Base-by-base conservation (phyloP, 208 protist genomes). In the Trypanosoma melophagium region DNA sequence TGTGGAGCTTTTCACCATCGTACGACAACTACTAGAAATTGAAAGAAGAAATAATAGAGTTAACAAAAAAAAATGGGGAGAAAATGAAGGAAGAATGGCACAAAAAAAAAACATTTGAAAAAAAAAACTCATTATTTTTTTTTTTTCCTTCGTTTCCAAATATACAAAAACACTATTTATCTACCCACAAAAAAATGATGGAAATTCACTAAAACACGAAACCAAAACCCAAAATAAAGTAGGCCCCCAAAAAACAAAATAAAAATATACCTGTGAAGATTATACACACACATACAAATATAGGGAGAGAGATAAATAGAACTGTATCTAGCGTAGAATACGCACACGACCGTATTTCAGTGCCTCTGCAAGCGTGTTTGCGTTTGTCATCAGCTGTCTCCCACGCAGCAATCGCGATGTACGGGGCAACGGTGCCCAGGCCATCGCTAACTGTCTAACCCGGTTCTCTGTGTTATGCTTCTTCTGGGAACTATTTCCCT, bases 261-360 rank as follows among this genome's bases (percentile, higher is more conserved):
- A 13, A n/a, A 16, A 31, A 31, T 3, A 24, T 7, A 24, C 25
- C 25, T 25, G 12, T n/a, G 25, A 56, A 56, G 21, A 59, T 16
- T 55, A 22, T 22, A 55, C 1, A 35, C 1, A 55, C 24, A 55
- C 12, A 55, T 55, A 55, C 12, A 55, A 24, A 55, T 55, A 55
- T n/a, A 22, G 12, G 14, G 40, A 51, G 13, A 31, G 1, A 35
- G 1, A 35, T 35, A 35, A 5, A 35, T 35, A 35, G 28, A 35
- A 7, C 28, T 35, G 28, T 35, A 35, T 35, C 28, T 35, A 65
- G 21, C 19, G 19, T 5, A 66, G 38, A 49, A 72, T 3, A 40
- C 60, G 60, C 24, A 74, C 5, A 7, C 42, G 16, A 13, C 68
- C 68, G 44, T 74, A 74, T 21, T 74, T 74, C 41, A 74, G 19